Evolutionary conservation across 371 early-diverging fungal species (phyloP).

Genomic region (Haplosporangium sp.): DNA sequence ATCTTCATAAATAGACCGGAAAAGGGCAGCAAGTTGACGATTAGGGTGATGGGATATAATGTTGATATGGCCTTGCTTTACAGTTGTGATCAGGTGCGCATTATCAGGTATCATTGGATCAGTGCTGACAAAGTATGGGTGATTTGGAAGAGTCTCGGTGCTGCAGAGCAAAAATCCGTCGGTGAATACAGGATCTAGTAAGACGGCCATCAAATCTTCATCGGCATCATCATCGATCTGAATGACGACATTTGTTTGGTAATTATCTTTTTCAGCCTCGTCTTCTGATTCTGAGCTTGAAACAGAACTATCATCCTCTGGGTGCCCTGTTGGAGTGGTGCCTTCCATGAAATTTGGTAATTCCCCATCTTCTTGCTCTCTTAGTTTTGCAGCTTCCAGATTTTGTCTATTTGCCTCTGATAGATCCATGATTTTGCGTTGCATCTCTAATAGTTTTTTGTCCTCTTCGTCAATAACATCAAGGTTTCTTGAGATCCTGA

Average conservation of each 20-base stretch:
- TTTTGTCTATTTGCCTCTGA: conserved; percentile 68
- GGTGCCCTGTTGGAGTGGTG: conserved; percentile 15
- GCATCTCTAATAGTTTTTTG: conserved; percentile 68
- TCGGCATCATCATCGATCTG: conserved; percentile 85
- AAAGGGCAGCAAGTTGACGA: conserved; percentile 70
- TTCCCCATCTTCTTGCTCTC: conserved; percentile 44
- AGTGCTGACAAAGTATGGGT: conserved; percentile 53
- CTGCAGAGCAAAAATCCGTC: conserved; percentile 60
- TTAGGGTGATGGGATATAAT: conserved; percentile 73
- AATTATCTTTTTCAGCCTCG: conserved; percentile 53
- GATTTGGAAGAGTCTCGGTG: conserved; percentile 55
- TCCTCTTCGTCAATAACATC: conserved; percentile 78
- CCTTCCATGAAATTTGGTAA: conserved; percentile 18
- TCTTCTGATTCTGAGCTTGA: conserved; percentile 56
- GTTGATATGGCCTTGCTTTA: conserved; percentile 69
- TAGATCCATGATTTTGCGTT: conserved; percentile 67
- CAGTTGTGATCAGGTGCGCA: conserved; percentile 62
- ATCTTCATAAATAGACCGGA: conserved; percentile 71
- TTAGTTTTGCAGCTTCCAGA: conserved; percentile 65
- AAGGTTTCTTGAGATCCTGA: conserved; percentile 75
- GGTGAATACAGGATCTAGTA: conserved; percentile 61
- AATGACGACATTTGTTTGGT: conserved; percentile 65
- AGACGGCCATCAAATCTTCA: conserved; percentile 75
- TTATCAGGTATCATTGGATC: conserved; percentile 56
- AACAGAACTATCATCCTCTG: conserved; percentile 50